Evolutionary conservation across 495 filamentous ascomycete genomes (phyloP).

Genomic region (Penicillium subrubescens): DNA sequence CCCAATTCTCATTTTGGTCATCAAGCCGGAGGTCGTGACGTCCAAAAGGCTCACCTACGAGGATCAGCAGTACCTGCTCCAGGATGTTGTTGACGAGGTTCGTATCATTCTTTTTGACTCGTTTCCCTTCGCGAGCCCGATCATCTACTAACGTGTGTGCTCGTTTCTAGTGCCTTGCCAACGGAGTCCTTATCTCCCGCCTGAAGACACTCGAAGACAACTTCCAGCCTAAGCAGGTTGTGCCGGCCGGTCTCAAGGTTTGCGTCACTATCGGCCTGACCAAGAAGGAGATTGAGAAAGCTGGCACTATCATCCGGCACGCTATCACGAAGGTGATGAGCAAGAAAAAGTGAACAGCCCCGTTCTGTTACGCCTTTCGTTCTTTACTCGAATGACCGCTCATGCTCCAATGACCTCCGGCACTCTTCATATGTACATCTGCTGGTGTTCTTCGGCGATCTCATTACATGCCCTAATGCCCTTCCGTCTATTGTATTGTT

Average conservation of each 20-base stretch:
- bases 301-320: conserved; percentile 83
- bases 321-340: conserved; percentile 88
- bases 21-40: conserved; percentile 82
- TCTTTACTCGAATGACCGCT: conserved; percentile 21
- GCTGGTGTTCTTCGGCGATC: conserved; percentile 7
- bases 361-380: conserved; percentile 4
- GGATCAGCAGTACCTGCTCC: conserved; percentile 83
- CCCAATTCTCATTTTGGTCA: conserved; percentile 78
- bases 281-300: conserved; percentile 93
- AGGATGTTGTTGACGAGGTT: conserved; percentile 95
- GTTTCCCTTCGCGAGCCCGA: not conserved
- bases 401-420: conserved; percentile 30
- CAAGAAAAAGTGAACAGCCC: conserved; percentile 45
- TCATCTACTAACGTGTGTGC: conserved; percentile 12
- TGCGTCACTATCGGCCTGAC: conserved; percentile 84
- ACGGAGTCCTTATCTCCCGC: conserved; percentile 84
- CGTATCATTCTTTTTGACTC: conserved; percentile 16
- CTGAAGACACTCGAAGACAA: conserved; percentile 75
- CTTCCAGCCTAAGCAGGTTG: conserved; percentile 62
- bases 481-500: conserved; percentile 27
- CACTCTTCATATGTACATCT: conserved; percentile 1
- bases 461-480: conserved; percentile 31
- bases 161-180: conserved; percentile 62
- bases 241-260: conserved; percentile 82
- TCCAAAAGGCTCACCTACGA: conserved; percentile 63